Conservation (phyloP, 805 yeast species). For the Candida yuanshanica region DNA sequence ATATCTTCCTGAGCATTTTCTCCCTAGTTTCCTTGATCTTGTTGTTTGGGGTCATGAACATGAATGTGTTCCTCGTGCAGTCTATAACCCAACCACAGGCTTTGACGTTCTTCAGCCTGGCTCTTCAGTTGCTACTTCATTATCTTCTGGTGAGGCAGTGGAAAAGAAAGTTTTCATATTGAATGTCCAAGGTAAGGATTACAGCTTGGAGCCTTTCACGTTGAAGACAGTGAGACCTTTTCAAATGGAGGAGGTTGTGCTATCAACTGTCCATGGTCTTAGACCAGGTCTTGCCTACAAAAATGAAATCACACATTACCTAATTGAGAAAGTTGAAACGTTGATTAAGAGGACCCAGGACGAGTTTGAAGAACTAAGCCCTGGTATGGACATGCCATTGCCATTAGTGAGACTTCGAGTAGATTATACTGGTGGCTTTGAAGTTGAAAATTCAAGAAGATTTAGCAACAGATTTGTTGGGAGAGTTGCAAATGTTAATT, state of each 20-base stretch:
- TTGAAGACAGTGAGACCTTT: slow-evolving; percentile 80
- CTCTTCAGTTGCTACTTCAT: slow-evolving; percentile 86
- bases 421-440: slow-evolving; percentile 86
- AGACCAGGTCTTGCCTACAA: slow-evolving; percentile 57
- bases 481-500: slow-evolving; percentile 84
- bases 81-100: slow-evolving; percentile 45
- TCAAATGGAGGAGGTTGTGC: slow-evolving; percentile 57
- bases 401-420: slow-evolving; percentile 81
- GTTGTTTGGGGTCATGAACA: slow-evolving; percentile 98
- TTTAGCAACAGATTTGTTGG: slow-evolving; percentile 91
- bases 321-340: slow-evolving; percentile 58
- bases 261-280: slow-evolving; percentile 47
- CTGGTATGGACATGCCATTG: slow-evolving; percentile 46
- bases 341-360: slow-evolving; percentile 56
- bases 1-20: slow-evolving; percentile 75
- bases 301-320: slow-evolving; percentile 52
- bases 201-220: slow-evolving; percentile 52
- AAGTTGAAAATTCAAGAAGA: slow-evolving; percentile 84
- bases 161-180: slow-evolving; percentile 71
- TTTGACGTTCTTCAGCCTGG: slow-evolving; percentile 89
- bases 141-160: slow-evolving; percentile 77
- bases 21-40: slow-evolving; percentile 78
- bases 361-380: slow-evolving; percentile 37
- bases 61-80: slow-evolving; percentile 76
- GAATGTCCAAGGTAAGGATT: slow-evolving; percentile 52